Percentiles rank a stretch among this genome's conserved stretches.
These are phyloP conservation scores for Aspergillus fructus DNA, from an alignment of 2,329 filamentous ascomycete genomes.

Conservation along the genomic window DNA sequence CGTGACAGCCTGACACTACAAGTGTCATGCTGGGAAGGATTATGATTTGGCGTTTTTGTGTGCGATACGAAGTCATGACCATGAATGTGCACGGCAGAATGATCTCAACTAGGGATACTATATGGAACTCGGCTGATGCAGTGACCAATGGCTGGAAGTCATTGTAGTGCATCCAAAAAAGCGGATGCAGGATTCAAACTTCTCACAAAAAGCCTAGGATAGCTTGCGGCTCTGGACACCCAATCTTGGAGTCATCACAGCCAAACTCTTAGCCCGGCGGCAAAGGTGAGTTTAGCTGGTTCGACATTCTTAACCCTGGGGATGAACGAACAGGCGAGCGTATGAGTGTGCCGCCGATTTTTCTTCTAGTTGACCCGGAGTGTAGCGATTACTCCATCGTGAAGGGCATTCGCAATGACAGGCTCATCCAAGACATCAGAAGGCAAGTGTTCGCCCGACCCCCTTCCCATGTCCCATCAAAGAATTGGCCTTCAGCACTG, in stretches of 20 bases:
- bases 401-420: background rate
- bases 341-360: background rate
- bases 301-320: background rate
- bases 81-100: slow-evolving; percentile 5
- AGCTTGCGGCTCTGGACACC: background rate
- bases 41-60: slow-evolving; percentile 7
- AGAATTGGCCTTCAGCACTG: background rate
- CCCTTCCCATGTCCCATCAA: background rate
- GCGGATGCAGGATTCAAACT: background rate
- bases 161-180: slow-evolving; percentile 3
- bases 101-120: slow-evolving; percentile 1
- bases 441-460: background rate
- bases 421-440: background rate
- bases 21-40: background rate
- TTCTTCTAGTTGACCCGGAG: background rate
- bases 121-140: background rate
- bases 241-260: background rate
- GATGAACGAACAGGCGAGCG: background rate
- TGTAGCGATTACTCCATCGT: background rate
- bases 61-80: slow-evolving; percentile 7
- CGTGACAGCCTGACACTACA: background rate
- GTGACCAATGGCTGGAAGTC: background rate
- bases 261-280: background rate
- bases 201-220: background rate
- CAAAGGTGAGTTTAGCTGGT: background rate